Evolutionary conservation across 208 protist genomes (phyloP), one percentile per base, ranked within the genome.

Genomic region (Crithidia expoeki): DNA sequence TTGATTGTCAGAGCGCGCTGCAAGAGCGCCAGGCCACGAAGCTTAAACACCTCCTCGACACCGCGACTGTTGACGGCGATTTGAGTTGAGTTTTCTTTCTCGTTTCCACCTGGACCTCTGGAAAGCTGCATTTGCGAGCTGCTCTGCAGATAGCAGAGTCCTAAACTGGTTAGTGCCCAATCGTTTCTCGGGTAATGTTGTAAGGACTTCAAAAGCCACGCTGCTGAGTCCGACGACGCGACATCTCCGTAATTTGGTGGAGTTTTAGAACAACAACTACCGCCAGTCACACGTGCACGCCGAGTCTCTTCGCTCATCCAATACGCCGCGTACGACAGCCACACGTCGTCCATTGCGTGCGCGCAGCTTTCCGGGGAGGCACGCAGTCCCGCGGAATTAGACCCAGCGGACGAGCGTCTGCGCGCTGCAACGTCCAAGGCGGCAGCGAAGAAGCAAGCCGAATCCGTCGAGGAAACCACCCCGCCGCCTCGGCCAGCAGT

Each of bases 111-210:
- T n/a, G n/a, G n/a, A n/a, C n/a, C n/a, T n/a, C n/a, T n/a, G n/a
- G n/a, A n/a, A n/a, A n/a, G n/a, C n/a, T n/a, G n/a, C n/a, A n/a
- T n/a, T 44, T 28, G 59, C 12, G 46, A 10, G n/a, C 11, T 19
- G 30, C 30, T 40, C 30, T 23, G 25, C 2, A 71, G 10, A 49
- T 72, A 73, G 25, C 30, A 66, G 7, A 79, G 42, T 0, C 76
- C 77, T 3, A 85, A 52, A 2, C 70, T 76, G 30, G 83, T 85
- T 23, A 88, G 53, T 0, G 75, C 76, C 79, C 83, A 85, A 57
- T 85, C 79, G 53, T 85, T 88, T 23, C 63, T 27, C 1, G 83
- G 83, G 44, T 77, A 76, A 14, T 61, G 51, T 11, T 6, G 12
- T 33, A 88, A 14, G 6, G 76, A 52, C 50, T 27, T 66, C 25